phyloP scores from a whole-genome alignment of 805 yeast species.

The Metschnikowia anglica region DNA sequence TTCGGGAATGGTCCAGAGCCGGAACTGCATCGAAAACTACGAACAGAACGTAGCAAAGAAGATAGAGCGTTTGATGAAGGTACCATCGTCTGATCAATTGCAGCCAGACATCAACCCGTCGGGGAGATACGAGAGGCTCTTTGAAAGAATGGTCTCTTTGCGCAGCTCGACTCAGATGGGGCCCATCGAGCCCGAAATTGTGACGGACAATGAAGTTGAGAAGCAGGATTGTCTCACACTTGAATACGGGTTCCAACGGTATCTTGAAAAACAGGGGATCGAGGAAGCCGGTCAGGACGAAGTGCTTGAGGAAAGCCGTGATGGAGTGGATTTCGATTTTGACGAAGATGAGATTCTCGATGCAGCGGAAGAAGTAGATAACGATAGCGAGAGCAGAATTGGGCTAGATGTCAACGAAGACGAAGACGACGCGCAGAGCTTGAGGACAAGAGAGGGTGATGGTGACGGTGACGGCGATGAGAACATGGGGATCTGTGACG shows the following conservation, averaged over 20 bases:
- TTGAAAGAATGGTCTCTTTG: constrained; percentile 4
- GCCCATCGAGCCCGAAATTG: background rate
- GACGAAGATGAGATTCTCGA: constrained; percentile 7
- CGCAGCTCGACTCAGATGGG: background rate
- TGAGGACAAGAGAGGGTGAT: background rate
- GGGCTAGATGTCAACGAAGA: constrained; percentile 10
- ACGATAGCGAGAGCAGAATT: constrained; percentile 8
- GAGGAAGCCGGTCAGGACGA: no score
- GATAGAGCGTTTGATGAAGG: constrained; percentile 2
- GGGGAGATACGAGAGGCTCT: constrained; percentile 4
- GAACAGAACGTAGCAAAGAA: constrained; percentile 6
- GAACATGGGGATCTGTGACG: no score
- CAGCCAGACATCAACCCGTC: background rate
- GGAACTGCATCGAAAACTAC: constrained; percentile 4
- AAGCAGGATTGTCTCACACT: background rate
- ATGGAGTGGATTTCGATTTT: background rate
- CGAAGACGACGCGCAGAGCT: constrained; percentile 8
- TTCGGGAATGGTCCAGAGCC: constrained; percentile 14
- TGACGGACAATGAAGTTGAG: background rate
- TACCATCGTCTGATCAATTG: background rate
- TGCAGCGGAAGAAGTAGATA: constrained; percentile 11
- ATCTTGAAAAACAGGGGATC: no score
- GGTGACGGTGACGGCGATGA: constrained; percentile 3
- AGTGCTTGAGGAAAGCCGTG: background rate
- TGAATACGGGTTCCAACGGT: background rate